These are phyloP conservation scores for Boletellus ananas DNA, from an alignment of 768 basidiomycete species.

Conservation along the genomic window DNA sequence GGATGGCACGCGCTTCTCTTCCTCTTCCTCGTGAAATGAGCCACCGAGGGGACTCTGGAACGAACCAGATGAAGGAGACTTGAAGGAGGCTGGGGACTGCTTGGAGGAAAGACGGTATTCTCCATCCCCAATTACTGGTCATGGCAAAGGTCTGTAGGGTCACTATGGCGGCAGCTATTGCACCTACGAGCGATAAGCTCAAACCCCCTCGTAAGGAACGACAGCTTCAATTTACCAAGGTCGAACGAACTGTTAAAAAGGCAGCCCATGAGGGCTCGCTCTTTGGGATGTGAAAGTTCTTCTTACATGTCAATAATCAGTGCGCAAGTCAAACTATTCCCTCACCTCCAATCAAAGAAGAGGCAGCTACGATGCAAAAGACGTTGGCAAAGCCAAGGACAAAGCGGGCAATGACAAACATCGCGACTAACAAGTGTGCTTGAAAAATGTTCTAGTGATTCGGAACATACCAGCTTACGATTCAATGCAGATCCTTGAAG, in stretches of 20 bases:
- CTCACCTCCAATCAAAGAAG: conserved; percentile 6
- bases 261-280: conserved; percentile 2
- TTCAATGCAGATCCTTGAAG: not conserved
- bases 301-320: not conserved
- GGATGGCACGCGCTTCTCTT: conserved; percentile 43
- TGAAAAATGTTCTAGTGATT: not conserved
- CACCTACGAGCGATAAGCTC: conserved; percentile 3
- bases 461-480: not conserved
- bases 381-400: not conserved
- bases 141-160: conserved; percentile 66
- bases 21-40: conserved; percentile 52
- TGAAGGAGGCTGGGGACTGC: conserved; percentile 50
- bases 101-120: conserved; percentile 58
- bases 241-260: not conserved
- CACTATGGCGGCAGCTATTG: conserved; percentile 39
- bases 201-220: not conserved
- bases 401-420: conserved; percentile 9
- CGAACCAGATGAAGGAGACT: conserved; percentile 48
- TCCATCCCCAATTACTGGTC: conserved; percentile 57
- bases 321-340: not conserved
- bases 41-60: conserved; percentile 66
- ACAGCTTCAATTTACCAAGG: conserved; percentile 1
- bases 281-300: conserved; percentile 13
- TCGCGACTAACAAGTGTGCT: not conserved
- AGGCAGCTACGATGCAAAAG: conserved; percentile 4